These are phyloP conservation scores for Daldinia sp. DNA, from an alignment of 2,329 filamentous ascomycete genomes.

Conservation along the genomic window DNA sequence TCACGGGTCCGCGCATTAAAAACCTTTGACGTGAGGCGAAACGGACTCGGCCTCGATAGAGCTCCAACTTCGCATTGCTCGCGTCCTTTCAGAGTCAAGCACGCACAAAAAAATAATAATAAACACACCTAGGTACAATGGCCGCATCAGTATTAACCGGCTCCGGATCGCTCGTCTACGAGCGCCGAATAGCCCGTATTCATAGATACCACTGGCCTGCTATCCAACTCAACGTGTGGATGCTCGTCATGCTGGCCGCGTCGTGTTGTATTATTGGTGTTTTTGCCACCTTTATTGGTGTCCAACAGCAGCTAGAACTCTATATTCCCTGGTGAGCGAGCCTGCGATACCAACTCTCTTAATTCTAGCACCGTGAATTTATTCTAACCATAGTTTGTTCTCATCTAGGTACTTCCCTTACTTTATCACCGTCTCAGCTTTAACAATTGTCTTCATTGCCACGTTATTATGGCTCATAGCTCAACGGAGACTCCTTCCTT, in stretches of 20 bases:
- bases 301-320: conserved; percentile 67
- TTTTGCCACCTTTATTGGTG: conserved; percentile 69
- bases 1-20: not conserved
- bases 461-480: conserved; percentile 73
- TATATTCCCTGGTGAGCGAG: conserved; percentile 69
- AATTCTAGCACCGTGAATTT: not conserved
- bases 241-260: conserved; percentile 73
- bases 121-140: conserved; percentile 43
- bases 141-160: conserved; percentile 54
- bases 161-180: conserved; percentile 58
- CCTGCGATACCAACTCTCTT: not conserved
- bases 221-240: conserved; percentile 75
- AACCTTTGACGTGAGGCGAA: not conserved
- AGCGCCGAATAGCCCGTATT: conserved; percentile 59
- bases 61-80: not conserved
- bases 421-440: conserved; percentile 68
- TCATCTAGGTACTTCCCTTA: conserved; percentile 73
- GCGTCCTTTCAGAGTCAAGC: not conserved
- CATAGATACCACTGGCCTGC: conserved; percentile 77
- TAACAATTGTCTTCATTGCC: conserved; percentile 75
- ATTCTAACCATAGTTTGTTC: not conserved
- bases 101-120: not conserved
- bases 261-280: conserved; percentile 71
- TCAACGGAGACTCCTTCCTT: conserved; percentile 69
- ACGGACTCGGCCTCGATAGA: not conserved